Percentiles rank a stretch among this genome's conserved stretches.
Conservation (phyloP, 2,329 filamentous ascomycete genomes). For the Sphaerulina vaccinii region DNA sequence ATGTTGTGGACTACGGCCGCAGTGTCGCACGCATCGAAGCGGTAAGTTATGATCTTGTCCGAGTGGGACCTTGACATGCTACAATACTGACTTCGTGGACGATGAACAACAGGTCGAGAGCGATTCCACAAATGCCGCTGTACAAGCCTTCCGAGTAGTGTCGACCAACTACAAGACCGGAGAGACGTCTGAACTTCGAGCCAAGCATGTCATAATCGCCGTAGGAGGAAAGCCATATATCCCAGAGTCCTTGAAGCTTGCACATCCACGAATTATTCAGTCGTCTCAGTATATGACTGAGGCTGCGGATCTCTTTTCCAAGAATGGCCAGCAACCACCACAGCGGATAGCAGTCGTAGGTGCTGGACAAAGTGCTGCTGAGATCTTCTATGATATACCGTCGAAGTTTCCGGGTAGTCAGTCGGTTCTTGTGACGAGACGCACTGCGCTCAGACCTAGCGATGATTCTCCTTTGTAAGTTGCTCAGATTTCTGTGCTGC, state of each 20-base stretch:
- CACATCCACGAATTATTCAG: conserved; percentile 75
- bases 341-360: conserved; percentile 83
- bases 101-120: no score
- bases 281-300: conserved; percentile 78
- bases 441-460: conserved; percentile 79
- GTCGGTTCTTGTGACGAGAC: conserved; percentile 76
- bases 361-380: conserved; percentile 86
- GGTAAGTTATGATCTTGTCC: conserved; percentile 39
- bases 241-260: conserved; percentile 65
- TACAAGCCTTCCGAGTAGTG: conserved; percentile 66
- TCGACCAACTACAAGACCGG: conserved; percentile 63
- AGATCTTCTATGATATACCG: conserved; percentile 90
- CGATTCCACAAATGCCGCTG: conserved; percentile 47
- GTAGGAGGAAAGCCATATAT: conserved; percentile 68
- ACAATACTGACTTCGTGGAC: no score
- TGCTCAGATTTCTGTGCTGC: conserved; percentile 33
- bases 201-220: conserved; percentile 69
- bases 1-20: conserved; percentile 71
- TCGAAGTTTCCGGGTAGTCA: conserved; percentile 76
- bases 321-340: conserved; percentile 51
- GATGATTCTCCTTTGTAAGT: conserved; percentile 84
- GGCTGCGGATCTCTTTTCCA: conserved; percentile 59
- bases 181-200: conserved; percentile 51
- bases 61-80: no score
- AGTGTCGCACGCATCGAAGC: conserved; percentile 73